Base-by-base conservation (phyloP, 2,329 filamentous ascomycete genomes). In the Exophiala xenobiotica region DNA sequence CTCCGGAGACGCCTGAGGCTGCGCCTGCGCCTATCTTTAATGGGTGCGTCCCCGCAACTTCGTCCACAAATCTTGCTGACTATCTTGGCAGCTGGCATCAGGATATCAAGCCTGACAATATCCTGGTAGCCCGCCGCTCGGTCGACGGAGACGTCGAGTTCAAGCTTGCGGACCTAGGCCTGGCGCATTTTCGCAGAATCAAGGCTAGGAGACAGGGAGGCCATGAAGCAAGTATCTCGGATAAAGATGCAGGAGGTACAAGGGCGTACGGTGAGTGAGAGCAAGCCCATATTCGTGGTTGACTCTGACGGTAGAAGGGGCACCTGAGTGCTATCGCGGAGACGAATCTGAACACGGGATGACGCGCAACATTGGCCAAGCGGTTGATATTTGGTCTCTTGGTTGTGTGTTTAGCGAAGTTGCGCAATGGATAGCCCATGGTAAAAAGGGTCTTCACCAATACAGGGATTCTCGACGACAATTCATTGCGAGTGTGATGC, bases 311-410 rank as follows among this genome's bases (percentile, higher is more conserved):
- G 49, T 44, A 55, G 48, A 62, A 33, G 67, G 60, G 27, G 59
- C 68, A 2, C 68, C 67, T n/a, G 68, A 70, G 49, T 61, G 56
- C 27, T 65, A 61, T 38, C 49, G 53, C 33, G 41, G 16, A 12
- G 53, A 51, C 31, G 40, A 24, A 5, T 42, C 27, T n/a, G 40
- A 53, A 12, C 40, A 47, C 8, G 18, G 26, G 16, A n/a, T 20
- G 14, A 16, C n/a, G 6, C 29, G 12, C 19, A 16, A 2, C 23
- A 29, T 42, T 7, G 19, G 16, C 16, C 56, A 54, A 20, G 48
- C 52, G 22, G 43, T 46, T 18, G 68, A 70, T 52, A 63, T 68
- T 6, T 70, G 66, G 67, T 67, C 66, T 8, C 48, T 70, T 19
- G 66, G 62, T 5, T 66, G 65, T 54, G 58, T 69, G 2, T 65